Conservation (phyloP, 1,284 basidiomycete genomes). For the Thelephora terrestris region DNA sequence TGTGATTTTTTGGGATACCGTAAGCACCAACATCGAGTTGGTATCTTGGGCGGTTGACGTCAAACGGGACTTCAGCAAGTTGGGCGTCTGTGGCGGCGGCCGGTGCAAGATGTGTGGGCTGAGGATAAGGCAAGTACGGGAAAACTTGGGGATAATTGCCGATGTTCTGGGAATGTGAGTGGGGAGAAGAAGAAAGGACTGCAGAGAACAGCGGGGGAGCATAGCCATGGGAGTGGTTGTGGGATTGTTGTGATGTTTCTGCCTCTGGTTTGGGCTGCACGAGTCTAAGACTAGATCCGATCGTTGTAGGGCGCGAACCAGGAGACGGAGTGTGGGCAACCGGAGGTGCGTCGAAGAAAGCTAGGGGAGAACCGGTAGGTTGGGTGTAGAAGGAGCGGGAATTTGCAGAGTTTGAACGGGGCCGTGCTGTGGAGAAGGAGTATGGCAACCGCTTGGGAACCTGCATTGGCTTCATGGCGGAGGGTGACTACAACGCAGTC, state of each 20-base stretch:
- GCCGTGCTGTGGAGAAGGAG: conserved; percentile 18
- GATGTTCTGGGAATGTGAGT: conserved; percentile 17
- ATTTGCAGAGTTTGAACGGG: conserved; percentile 35
- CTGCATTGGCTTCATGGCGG: not conserved
- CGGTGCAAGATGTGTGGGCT: conserved; percentile 21
- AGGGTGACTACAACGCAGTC: not conserved
- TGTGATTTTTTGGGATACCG: conserved; percentile 42
- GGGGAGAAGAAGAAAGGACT: conserved; percentile 17
- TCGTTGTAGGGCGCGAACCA: conserved; percentile 29
- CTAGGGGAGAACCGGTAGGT: conserved; percentile 23
- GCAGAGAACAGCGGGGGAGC: not conserved
- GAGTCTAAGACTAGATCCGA: conserved; percentile 31
- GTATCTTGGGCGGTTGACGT: conserved; percentile 37
- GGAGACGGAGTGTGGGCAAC: conserved; percentile 26
- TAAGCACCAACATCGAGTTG: conserved; percentile 68
- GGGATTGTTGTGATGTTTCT: conserved; percentile 21
- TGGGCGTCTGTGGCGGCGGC: conserved; percentile 19
- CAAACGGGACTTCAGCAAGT: conserved; percentile 15
- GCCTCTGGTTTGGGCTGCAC: conserved; percentile 34
- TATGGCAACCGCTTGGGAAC: not conserved
- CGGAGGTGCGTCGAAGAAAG: conserved; percentile 38
- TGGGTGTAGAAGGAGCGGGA: conserved; percentile 33
- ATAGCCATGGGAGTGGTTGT: conserved; percentile 10
- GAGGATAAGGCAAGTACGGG: conserved; percentile 29
- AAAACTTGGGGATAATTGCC: conserved; percentile 28